A percentile compares a stretch with the other conserved stretches of the same genome.
Conservation (phyloP, 306 rosid species). For the Coriaria nepalensis region DNA sequence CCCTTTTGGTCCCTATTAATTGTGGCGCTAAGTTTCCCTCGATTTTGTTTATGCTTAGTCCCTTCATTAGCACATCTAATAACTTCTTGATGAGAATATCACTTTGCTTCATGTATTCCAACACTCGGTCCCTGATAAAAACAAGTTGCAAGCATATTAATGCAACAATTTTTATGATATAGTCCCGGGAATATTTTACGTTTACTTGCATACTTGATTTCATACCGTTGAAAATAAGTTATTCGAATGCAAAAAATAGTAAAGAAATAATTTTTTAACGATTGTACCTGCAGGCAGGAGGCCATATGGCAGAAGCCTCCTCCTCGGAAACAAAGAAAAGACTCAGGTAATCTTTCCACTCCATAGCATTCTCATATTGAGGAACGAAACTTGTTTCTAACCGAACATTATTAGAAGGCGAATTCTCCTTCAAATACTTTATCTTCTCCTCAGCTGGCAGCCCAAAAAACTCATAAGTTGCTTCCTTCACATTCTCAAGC, state of each 20-base stretch:
- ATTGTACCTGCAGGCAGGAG: slow-evolving; percentile 34
- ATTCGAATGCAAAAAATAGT: too few relatives aligned
- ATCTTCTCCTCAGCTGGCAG: slow-evolving; percentile 31
- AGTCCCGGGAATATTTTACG: too few relatives aligned
- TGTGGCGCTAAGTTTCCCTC: slow-evolving; percentile 19
- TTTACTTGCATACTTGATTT: too few relatives aligned
- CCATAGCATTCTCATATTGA: slow-evolving; percentile 38
- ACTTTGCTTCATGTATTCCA: slow-evolving; percentile 37
- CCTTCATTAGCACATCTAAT: slow-evolving; percentile 25
- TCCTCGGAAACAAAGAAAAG: slow-evolving; percentile 46
- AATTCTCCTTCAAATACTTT: slow-evolving; percentile 23
- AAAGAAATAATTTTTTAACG: too few relatives aligned
- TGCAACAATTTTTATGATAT: neutral
- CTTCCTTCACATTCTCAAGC: slow-evolving; percentile 28
- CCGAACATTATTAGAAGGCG: slow-evolving; percentile 22
- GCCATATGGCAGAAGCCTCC: slow-evolving; percentile 43
- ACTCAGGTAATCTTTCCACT: slow-evolving; percentile 55
- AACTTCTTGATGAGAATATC: slow-evolving; percentile 22
- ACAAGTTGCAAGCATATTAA: too few relatives aligned
- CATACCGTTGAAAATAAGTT: too few relatives aligned
- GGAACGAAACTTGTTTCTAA: slow-evolving; percentile 44
- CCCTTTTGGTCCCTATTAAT: slow-evolving; percentile 38
- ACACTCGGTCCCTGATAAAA: slow-evolving; percentile 24
- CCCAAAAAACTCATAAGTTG: slow-evolving; percentile 37
- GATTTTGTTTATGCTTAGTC: slow-evolving; percentile 25